Evolutionary conservation across 1,284 basidiomycete species (phyloP), one percentile per base, ranked within the genome.

Genomic region (Agaricales sp.): DNA sequence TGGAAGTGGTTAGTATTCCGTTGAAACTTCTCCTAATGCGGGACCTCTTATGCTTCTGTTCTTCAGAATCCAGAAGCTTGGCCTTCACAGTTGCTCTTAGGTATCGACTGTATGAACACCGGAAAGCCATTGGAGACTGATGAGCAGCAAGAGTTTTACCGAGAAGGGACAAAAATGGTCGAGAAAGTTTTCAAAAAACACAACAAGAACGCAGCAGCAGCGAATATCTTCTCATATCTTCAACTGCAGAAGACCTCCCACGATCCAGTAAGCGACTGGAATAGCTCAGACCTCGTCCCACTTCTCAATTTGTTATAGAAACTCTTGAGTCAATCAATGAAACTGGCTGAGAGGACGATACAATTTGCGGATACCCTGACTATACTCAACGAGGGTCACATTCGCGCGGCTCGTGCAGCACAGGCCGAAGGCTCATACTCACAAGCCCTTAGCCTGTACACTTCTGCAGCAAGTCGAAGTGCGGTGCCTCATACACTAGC

Each of bases 291-390:
- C 38, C 3, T 25, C 20, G 19, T 13, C 12, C 48, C 25, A 43
- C 23, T 16, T 50, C 22, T 22, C 26, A 21, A 13, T 46, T 4
- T 22, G 18, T 3, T 43, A 37, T 16, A 41, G 18, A 21, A 23
- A 18, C 55, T 45, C 39, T 26, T 50, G 30, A 46, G 11, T 22
- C 54, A 45, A n/a, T 11, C 20, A 0, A 66, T 92, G 48, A 97
- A 96, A 68, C 71, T 96, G 14, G 92, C 92, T 2, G 94, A 97
- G 61, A 78, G 92, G 46, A 88, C 92, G 0, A 81, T 97, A 30
- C 92, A 96, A 62, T 95, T 87, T 59, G 86, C 92, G 0, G 92
- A 96, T 57, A 91, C 90, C 0, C 73, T 88, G 47, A 78, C 87
- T 0, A 66, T 86, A 46, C 74, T 87, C 44, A 84, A 76, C n/a